phyloP scores from a whole-genome alignment of 2,329 filamentous ascomycete species.

The Sporothrix inflata region DNA sequence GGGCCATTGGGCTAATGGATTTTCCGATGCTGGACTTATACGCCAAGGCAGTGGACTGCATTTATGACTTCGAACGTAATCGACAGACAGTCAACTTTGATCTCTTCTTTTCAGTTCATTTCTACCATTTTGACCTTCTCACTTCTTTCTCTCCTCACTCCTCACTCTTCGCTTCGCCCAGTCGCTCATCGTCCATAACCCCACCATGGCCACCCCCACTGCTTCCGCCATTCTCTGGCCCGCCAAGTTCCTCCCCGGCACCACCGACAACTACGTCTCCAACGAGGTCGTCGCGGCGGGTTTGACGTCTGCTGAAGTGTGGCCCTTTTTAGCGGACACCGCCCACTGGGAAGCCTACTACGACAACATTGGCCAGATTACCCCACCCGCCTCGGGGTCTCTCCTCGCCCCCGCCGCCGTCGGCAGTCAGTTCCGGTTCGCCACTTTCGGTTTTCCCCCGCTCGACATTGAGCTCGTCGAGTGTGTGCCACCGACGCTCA shows the following conservation, averaged over 20 bases:
- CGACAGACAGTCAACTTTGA: not conserved
- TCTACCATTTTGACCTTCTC: too few species aligned
- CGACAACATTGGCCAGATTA: conserved; percentile 22
- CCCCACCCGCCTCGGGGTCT: not conserved
- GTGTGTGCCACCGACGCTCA: conserved; percentile 5
- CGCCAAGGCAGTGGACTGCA: not conserved
- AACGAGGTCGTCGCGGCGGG: conserved; percentile 23
- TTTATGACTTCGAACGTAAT: not conserved
- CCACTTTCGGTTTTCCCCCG: conserved; percentile 18
- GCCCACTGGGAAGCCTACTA: conserved; percentile 22
- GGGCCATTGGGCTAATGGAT: not conserved
- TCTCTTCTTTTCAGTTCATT: not conserved
- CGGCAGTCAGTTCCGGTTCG: conserved; percentile 20
- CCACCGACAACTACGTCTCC: conserved; percentile 26
- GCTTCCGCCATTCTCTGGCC: conserved; percentile 22
- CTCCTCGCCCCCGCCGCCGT: not conserved
- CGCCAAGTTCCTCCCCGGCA: conserved; percentile 20
- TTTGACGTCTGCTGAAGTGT: conserved; percentile 14
- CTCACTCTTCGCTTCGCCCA: too few species aligned
- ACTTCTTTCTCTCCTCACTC: not conserved
- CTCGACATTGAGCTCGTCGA: not conserved
- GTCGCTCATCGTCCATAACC: too few species aligned
- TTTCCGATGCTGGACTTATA: not conserved
- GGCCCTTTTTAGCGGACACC: conserved; percentile 9
- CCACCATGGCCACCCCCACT: conserved; percentile 17